phyloP scores from a whole-genome alignment of 2,329 filamentous ascomycete genomes.

The Fusarium sp. region DNA sequence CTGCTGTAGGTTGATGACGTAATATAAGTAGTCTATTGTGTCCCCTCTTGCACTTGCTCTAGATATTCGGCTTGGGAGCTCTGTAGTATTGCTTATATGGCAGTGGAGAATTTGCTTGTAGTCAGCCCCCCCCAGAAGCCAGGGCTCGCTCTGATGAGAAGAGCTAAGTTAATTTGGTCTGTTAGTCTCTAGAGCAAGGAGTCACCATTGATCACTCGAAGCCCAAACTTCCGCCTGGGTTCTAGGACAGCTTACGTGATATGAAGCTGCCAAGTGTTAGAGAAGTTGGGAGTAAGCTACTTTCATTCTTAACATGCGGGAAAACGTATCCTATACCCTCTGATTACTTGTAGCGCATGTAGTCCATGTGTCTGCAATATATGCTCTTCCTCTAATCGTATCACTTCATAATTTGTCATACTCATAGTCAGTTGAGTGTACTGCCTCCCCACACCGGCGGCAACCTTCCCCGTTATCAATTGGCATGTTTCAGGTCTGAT shows the following conservation, averaged over 20 bases:
- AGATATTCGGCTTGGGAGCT: too few species aligned
- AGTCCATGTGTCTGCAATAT: neutral
- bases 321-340: neutral
- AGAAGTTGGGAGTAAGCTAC: neutral
- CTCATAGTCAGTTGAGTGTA: neutral
- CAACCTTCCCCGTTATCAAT: neutral
- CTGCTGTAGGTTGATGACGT: too few species aligned
- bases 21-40: too few species aligned
- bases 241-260: neutral
- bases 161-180: too few species aligned
- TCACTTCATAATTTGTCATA: neutral
- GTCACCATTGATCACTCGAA: neutral
- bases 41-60: too few species aligned
- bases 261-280: neutral
- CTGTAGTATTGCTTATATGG: too few species aligned
- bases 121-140: too few species aligned
- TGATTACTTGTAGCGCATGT: rapidly evolving
- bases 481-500: neutral
- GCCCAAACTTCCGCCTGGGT: neutral
- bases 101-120: too few species aligned
- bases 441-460: neutral
- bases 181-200: too few species aligned
- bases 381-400: neutral
- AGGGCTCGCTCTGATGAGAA: too few species aligned
- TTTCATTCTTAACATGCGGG: too few species aligned